A percentile compares a stretch with the other conserved stretches of the same genome.
phyloP scores from a whole-genome alignment of 1,139 yeast genomes.

The Torulaspora pretoriensis region DNA sequence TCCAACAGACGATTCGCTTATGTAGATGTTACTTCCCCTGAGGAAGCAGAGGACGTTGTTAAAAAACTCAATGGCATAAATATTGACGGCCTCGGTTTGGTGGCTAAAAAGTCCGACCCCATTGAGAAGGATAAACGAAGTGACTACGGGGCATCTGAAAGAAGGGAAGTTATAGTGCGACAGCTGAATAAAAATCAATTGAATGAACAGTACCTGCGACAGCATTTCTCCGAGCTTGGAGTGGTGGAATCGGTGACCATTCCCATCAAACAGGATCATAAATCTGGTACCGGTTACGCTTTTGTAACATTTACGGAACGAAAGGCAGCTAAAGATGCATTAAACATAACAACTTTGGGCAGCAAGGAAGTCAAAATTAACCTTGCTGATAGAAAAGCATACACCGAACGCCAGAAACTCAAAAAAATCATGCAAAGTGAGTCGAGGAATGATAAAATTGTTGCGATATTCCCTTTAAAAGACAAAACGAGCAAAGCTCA shows the following conservation, averaged over 20 bases:
- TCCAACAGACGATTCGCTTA: slow-evolving; percentile 70
- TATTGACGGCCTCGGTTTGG: slow-evolving; percentile 38
- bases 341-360: slow-evolving; percentile 40
- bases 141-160: slow-evolving; percentile 45
- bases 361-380: slow-evolving; percentile 46
- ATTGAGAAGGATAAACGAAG: slow-evolving; percentile 38
- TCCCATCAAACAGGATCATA: slow-evolving; percentile 38
- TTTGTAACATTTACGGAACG: slow-evolving; percentile 46
- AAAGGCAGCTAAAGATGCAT: slow-evolving; percentile 43
- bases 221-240: slow-evolving; percentile 43
- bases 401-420: slow-evolving; percentile 33
- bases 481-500: slow-evolving; percentile 46
- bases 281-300: slow-evolving; percentile 51
- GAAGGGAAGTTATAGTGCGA: slow-evolving; percentile 51
- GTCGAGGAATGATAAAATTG: slow-evolving; percentile 35
- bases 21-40: slow-evolving; percentile 50
- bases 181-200: slow-evolving; percentile 47
- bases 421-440: slow-evolving; percentile 28
- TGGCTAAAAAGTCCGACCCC: slow-evolving; percentile 60
- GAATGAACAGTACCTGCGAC: slow-evolving; percentile 32
- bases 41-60: slow-evolving; percentile 50
- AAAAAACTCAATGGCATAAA: slow-evolving; percentile 41
- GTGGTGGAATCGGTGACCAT: slow-evolving; percentile 48
- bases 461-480: slow-evolving; percentile 46
- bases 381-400: slow-evolving; percentile 40